Conservation (phyloP, 805 yeast species). For the Candida fluviatilis region DNA sequence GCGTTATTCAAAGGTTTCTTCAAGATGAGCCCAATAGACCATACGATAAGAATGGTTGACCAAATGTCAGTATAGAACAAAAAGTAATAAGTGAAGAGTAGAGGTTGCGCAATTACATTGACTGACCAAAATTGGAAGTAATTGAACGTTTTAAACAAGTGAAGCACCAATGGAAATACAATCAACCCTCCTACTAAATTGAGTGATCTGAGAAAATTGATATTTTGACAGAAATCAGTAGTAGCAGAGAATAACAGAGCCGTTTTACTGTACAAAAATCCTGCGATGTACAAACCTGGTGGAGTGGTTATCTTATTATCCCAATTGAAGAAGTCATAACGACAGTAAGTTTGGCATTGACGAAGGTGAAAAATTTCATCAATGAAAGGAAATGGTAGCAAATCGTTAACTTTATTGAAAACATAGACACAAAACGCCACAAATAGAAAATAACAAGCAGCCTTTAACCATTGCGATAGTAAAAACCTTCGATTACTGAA, state of each 20-base stretch:
- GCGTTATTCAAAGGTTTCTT: conserved; percentile 11
- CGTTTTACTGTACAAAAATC: conserved; percentile 33
- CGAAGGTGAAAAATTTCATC: conserved; percentile 87
- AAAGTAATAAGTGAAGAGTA: conserved; percentile 66
- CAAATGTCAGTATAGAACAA: conserved; percentile 92
- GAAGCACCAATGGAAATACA: conserved; percentile 46
- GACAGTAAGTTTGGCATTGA: conserved; percentile 68
- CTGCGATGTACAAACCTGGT: conserved; percentile 74
- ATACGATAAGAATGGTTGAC: conserved; percentile 70
- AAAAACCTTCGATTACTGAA: not conserved
- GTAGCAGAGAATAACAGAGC: conserved; percentile 13
- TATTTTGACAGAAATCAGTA: conserved; percentile 13
- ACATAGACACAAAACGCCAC: conserved; percentile 11
- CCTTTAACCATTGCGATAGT: not conserved
- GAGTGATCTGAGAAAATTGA: conserved; percentile 32
- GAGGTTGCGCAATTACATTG: conserved; percentile 52
- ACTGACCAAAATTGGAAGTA: conserved; percentile 20
- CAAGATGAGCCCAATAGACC: conserved; percentile 47
- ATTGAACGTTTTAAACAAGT: conserved; percentile 8
- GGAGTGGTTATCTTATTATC: conserved; percentile 94
- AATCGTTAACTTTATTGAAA: conserved; percentile 14
- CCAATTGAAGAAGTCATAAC: conserved; percentile 64
- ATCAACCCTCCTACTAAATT: conserved; percentile 66
- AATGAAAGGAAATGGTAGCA: conserved; percentile 35
- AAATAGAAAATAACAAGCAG: conserved; percentile 5